These are phyloP conservation scores for Agrocybe pediades DNA, from an alignment of 768 basidiomycete genomes.

Conservation along the genomic window DNA sequence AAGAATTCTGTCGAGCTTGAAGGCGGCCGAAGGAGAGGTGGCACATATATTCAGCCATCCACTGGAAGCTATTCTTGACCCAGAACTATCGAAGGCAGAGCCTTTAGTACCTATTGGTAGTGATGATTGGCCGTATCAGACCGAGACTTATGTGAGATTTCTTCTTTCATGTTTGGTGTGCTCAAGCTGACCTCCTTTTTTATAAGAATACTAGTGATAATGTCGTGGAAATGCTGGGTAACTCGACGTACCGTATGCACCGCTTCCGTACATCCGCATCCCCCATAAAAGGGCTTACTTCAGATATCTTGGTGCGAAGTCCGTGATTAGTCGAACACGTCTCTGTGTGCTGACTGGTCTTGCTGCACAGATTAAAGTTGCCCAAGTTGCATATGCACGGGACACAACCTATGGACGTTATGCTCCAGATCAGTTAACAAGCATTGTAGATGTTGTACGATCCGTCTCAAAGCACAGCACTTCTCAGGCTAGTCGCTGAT, in stretches of 20 bases:
- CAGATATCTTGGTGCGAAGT: conserved; percentile 72
- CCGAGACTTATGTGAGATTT: conserved; percentile 64
- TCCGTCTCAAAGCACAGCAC: conserved; percentile 6
- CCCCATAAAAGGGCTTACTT: conserved; percentile 82
- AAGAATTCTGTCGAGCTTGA: conserved; percentile 50
- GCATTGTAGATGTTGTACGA: conserved; percentile 20
- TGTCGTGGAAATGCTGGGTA: conserved; percentile 45
- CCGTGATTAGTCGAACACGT: not conserved
- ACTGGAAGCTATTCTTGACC: conserved; percentile 71
- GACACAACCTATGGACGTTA: conserved; percentile 55
- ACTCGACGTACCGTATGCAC: conserved; percentile 75
- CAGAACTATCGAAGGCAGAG: conserved; percentile 38
- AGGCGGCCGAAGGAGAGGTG: conserved; percentile 68
- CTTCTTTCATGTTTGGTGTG: not conserved
- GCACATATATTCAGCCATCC: conserved; percentile 81
- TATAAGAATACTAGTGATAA: conserved; percentile 60
- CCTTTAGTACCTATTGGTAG: conserved; percentile 59
- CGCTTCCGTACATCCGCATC: conserved; percentile 79
- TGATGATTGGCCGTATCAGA: conserved; percentile 81
- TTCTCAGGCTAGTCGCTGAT: too few species aligned
- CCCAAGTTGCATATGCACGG: conserved; percentile 63
- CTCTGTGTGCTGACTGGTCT: not conserved
- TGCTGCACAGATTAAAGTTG: conserved; percentile 59
- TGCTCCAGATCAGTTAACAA: conserved; percentile 50
- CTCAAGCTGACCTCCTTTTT: not conserved